Evolutionary conservation across 2,329 filamentous ascomycete genomes (phyloP).

Genomic region (Aspergillus sp.): DNA sequence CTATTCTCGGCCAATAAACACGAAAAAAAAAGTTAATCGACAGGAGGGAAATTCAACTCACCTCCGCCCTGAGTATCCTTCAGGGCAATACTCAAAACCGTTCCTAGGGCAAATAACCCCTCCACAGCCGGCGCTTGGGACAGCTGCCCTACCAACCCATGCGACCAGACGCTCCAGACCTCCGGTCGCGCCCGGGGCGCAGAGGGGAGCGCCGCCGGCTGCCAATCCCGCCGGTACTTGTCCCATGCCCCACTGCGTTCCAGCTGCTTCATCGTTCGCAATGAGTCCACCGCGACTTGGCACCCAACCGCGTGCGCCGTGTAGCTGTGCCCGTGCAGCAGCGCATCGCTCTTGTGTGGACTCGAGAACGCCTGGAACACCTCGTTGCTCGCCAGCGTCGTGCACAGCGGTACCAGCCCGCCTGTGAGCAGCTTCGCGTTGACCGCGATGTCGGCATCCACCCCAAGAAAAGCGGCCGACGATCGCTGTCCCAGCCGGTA

Average conservation of each 20-base stretch:
- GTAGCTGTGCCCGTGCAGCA: slow-evolving; percentile 84
- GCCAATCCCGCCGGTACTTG: slow-evolving; percentile 55
- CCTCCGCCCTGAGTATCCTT: slow-evolving; percentile 51
- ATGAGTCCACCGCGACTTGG: slow-evolving; percentile 69
- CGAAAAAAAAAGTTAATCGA: neutral
- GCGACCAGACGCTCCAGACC: slow-evolving; percentile 72
- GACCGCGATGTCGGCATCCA: slow-evolving; percentile 72
- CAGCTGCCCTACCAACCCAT: slow-evolving; percentile 58
- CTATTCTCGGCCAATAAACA: slow-evolving; percentile 1
- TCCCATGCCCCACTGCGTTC: slow-evolving; percentile 60
- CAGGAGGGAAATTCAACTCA: slow-evolving; percentile 25
- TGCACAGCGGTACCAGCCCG: slow-evolving; percentile 73
- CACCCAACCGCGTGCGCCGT: slow-evolving; percentile 82
- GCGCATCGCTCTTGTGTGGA: slow-evolving; percentile 72
- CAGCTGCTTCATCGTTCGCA: slow-evolving; percentile 62
- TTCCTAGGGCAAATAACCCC: slow-evolving; percentile 72
- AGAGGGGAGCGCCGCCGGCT: neutral
- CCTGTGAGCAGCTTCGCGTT: slow-evolving; percentile 84
- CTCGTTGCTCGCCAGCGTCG: slow-evolving; percentile 71
- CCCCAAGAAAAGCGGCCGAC: slow-evolving; percentile 67
- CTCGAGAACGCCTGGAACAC: slow-evolving; percentile 73
- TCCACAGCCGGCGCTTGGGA: slow-evolving; percentile 60
- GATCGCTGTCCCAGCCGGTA: slow-evolving; percentile 76
- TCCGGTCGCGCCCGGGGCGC: slow-evolving; percentile 12
- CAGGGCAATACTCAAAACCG: slow-evolving; percentile 68